These are phyloP conservation scores for Syzygium aromaticum DNA, from an alignment of 345 rosid genomes.

Conservation along the genomic window DNA sequence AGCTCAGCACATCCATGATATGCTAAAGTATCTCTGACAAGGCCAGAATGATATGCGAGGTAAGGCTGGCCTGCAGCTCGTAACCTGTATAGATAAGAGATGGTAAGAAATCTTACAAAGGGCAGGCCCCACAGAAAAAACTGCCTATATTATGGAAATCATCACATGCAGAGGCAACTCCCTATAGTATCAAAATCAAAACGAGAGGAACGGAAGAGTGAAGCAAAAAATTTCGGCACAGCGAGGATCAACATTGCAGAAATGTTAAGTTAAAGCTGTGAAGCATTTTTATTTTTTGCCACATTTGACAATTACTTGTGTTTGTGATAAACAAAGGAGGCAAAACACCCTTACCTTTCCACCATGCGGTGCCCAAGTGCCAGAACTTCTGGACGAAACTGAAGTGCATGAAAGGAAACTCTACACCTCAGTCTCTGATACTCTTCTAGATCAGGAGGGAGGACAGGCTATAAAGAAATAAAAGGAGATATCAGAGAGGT, in stretches of 20 bases:
- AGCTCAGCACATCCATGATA: constrained; percentile 98
- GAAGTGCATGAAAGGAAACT: constrained; percentile 94
- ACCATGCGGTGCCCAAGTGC: constrained; percentile 70
- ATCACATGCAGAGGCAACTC: not conserved
- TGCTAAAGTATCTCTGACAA: constrained; percentile 75
- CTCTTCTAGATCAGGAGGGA: constrained; percentile 76
- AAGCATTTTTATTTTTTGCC: not conserved
- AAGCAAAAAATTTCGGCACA: not conserved
- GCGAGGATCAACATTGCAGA: not conserved
- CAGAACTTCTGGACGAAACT: constrained; percentile 79
- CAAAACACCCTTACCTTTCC: constrained; percentile 50
- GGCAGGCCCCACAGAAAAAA: not conserved
- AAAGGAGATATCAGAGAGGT: not conserved
- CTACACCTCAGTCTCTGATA: constrained; percentile 95
- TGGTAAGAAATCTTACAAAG: not conserved
- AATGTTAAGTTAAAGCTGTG: not conserved
- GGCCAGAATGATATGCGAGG: constrained; percentile 86
- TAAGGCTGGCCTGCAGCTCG: constrained; percentile 71
- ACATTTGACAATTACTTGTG: not conserved
- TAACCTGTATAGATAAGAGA: constrained; percentile 40
- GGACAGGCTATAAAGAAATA: constrained; percentile 51
- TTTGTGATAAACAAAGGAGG: not conserved
- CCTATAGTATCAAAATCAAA: not conserved
- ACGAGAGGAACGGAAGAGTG: not conserved
- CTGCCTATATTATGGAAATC: not conserved